These are phyloP conservation scores for Plasmodium fragile DNA, from an alignment of 169 alveolate genomes.

Conservation along the genomic window DNA sequence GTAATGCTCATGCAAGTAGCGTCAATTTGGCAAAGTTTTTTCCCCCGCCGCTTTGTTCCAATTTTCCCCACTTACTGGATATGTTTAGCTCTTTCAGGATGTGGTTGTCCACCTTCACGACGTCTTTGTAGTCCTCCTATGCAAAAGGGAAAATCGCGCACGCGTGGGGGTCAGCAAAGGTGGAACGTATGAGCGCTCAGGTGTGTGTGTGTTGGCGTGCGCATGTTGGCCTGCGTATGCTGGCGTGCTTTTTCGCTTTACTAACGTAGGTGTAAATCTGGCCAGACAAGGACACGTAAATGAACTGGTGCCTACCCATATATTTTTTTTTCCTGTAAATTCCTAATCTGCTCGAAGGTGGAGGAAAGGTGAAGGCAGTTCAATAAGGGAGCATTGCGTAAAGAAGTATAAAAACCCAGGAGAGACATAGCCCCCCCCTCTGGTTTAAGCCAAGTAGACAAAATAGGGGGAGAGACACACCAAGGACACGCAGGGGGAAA, in stretches of 20 bases:
- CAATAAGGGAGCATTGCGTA: neutral
- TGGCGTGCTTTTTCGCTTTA: neutral
- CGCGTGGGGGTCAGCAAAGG: neutral
- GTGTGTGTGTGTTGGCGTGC: neutral
- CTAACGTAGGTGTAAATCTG: slow-evolving; percentile 53
- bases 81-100: slow-evolving; percentile 28
- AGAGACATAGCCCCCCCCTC: neutral
- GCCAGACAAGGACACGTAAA: slow-evolving; percentile 60
- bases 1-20: neutral
- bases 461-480: neutral
- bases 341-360: slow-evolving; percentile 26
- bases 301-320: slow-evolving; percentile 13
- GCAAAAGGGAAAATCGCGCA: neutral
- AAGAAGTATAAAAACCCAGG: neutral
- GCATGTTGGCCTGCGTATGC: neutral
- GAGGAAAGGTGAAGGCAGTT: neutral
- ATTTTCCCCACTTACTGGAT: slow-evolving; percentile 20
- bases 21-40: neutral
- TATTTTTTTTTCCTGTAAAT: slow-evolving; percentile 38
- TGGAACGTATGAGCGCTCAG: neutral
- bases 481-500: neutral
- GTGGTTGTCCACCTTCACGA: slow-evolving; percentile 30
- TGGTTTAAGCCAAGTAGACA: neutral
- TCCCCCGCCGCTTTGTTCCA: neutral
- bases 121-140: slow-evolving; percentile 9